Evolutionary conservation across 2,329 filamentous ascomycete genomes (phyloP), one percentile per base, ranked within the genome.

Genomic region (Alternaria novae-zelandiae): DNA sequence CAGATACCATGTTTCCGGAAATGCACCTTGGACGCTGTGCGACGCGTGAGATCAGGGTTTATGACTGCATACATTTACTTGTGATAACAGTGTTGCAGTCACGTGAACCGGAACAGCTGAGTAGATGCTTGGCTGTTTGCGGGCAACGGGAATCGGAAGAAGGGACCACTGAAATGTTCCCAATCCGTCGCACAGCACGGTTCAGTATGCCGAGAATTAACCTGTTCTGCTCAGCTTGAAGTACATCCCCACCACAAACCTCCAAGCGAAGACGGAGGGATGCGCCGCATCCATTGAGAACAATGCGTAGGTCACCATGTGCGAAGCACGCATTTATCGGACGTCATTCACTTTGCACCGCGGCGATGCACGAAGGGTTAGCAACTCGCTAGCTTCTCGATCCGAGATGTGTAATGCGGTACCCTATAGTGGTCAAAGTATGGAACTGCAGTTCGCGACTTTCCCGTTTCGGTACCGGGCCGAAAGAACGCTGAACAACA

Each of bases 1-100:
- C 56, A 51, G 20, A 49, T 57, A 57, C 63, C 59, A 64, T 68
- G 61, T 66, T 70, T 66, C 53, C 51, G 61, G 68, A 63, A 66
- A 59, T 47, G 57, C 55, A 62, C 54, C n/a, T 47, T 63, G 43
- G 54, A 17, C 17, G 41, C 25, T 30, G 51, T 61, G 55, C 47
- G 56, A 57, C 56, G 46, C 51, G 25, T 41, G 57, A 61, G 36
- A 53, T 54, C 53, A 49, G 45, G 51, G 20, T 51, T 30, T 26
- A 28, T 58, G 54, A 63, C 44, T 60, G 54, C 32, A 57, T 47
- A 51, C 11, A 60, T 30, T 36, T 36, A 43, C 43, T n/a, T 45
- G 23, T 10, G 53, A n/a, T 50, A 45, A 65, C 32, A 44, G 45
- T 25, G 43, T 9, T 13, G 13, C 6, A 41, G 23, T 62, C 59